Percentiles rank a stretch among this genome's conserved stretches.
These are phyloP conservation scores for Volutella citrinella DNA, from an alignment of 2,329 filamentous ascomycete genomes.

Conservation along the genomic window DNA sequence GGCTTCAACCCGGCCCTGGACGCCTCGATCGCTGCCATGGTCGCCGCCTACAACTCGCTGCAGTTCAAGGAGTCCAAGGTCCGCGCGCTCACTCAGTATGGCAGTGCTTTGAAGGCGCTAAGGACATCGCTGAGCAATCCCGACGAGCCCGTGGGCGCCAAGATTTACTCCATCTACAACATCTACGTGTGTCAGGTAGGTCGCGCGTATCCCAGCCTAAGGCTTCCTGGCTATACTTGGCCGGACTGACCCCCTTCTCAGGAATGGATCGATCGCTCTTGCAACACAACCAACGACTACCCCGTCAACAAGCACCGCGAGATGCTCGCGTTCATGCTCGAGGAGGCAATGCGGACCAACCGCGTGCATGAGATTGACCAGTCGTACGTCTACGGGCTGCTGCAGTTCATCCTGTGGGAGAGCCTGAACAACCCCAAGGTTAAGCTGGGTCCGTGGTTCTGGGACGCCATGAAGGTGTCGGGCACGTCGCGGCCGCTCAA, in stretches of 20 bases:
- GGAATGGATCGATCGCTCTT: too few relatives aligned
- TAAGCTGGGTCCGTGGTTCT: slow-evolving; percentile 19
- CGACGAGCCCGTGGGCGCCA: background rate
- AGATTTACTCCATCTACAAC: background rate
- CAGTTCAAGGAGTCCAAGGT: slow-evolving; percentile 1
- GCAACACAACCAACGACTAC: too few relatives aligned
- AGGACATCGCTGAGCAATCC: background rate
- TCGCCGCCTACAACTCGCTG: slow-evolving; percentile 5
- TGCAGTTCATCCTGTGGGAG: too few relatives aligned
- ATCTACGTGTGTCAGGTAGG: background rate
- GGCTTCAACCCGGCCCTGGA: slow-evolving; percentile 7
- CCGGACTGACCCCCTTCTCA: too few relatives aligned
- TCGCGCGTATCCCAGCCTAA: too few relatives aligned
- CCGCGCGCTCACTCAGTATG: background rate
- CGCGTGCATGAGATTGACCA: too few relatives aligned
- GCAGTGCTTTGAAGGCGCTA: background rate
- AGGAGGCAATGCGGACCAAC: too few relatives aligned
- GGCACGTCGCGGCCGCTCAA: slow-evolving; percentile 10
- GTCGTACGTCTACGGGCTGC: too few relatives aligned
- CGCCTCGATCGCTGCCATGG: slow-evolving; percentile 4
- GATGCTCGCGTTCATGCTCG: too few relatives aligned
- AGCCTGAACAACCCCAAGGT: slow-evolving; percentile 17
- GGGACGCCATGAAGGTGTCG: slow-evolving; percentile 8
- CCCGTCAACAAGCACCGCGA: too few relatives aligned
- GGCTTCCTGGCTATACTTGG: too few relatives aligned